Conservation (phyloP, 148 eudicot species). For the Chenopodium album region DNA sequence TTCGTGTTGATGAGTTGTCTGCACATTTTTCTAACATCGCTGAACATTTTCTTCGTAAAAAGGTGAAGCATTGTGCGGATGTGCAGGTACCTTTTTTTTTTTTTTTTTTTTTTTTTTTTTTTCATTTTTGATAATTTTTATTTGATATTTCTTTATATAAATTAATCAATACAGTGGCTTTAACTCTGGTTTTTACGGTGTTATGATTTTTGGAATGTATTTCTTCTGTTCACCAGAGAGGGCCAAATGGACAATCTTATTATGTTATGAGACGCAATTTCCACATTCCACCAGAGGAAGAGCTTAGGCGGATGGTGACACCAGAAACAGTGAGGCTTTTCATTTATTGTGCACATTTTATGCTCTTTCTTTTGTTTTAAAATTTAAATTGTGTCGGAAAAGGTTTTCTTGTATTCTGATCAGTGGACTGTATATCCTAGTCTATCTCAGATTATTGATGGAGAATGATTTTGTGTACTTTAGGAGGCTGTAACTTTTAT, state of each 20-base stretch:
- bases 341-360: constrained; percentile 7
- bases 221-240: constrained; percentile 40
- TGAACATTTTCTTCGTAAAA: constrained; percentile 78
- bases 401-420: not conserved
- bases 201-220: not conserved
- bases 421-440: not conserved
- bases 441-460: not conserved
- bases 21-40: constrained; percentile 67
- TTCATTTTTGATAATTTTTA: not conserved
- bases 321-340: constrained; percentile 82
- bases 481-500: not conserved
- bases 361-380: not conserved
- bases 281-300: constrained; percentile 91
- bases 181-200: not conserved
- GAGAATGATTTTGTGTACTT: not conserved
- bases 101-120: not conserved
- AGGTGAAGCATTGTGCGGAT: constrained; percentile 87
- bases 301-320: constrained; percentile 87
- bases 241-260: constrained; percentile 62
- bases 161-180: not conserved
- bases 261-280: constrained; percentile 90
- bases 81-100: constrained; percentile 53
- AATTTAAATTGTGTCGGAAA: not conserved
- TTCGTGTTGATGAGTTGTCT: constrained; percentile 78
- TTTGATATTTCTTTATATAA: too few species aligned